Percentiles rank a stretch among this genome's conserved stretches.
phyloP scores from a whole-genome alignment of 176 grass and related monocot genomes.

The maize (Zea mays) region Zm-B73-REFERENCE-NAM-5.0 NC_050099.1:33996001-33996500 shows the following conservation, averaged over 20 bases:
- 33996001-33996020: conserved; percentile 10
- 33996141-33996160: neutral
- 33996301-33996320: conserved; percentile 95
- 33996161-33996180: neutral
- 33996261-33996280: conserved; percentile 83
- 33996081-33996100: neutral
- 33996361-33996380: conserved; percentile 76
- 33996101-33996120: neutral
- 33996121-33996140: neutral
- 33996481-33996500: neutral
- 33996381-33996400: neutral
- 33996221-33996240: conserved; percentile 84
- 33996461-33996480: neutral
- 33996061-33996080: neutral
- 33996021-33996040: neutral
- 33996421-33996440: neutral
- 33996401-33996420: conserved; percentile 23
- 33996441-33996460: neutral
- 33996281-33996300: conserved; percentile 92
- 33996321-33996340: conserved; percentile 90
- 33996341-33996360: conserved; percentile 80
- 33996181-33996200: neutral
- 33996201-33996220: conserved; percentile 16
- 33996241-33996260: conserved; percentile 91
- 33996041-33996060: neutral